Evolutionary conservation across 257 asterid genomes (phyloP).

Genomic region (Forsythia suspensa): DNA sequence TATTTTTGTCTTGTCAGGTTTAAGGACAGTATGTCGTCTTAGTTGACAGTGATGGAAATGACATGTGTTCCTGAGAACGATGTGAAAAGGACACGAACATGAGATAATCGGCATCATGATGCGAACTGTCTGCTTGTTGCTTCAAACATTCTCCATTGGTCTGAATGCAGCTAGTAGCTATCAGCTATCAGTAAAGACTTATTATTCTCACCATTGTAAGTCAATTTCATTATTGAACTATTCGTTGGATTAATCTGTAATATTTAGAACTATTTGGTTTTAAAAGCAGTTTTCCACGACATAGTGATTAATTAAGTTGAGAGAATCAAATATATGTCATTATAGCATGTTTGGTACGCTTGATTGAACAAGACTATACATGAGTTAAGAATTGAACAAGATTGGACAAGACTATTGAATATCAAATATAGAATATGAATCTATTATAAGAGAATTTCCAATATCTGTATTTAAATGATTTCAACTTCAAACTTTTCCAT

Average conservation of each 20-base stretch:
- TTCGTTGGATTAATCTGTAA: not conserved
- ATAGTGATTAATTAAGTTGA: too few relatives aligned
- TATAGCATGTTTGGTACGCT: not conserved
- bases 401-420: too few relatives aligned
- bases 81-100: conserved; percentile 63
- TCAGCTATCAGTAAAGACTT: not conserved
- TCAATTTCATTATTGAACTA: too few relatives aligned
- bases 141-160: not conserved
- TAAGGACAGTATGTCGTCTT: not conserved
- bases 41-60: conserved; percentile 43
- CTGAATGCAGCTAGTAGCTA: not conserved
- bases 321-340: not conserved
- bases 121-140: not conserved
- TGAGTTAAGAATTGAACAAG: too few relatives aligned
- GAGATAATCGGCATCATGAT: conserved; percentile 13
- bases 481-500: conserved; percentile 24
- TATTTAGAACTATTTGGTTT: not conserved
- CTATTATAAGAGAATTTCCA: not conserved
- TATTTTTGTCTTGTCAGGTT: conserved; percentile 30
- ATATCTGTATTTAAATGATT: too few relatives aligned
- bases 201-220: not conserved
- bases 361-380: not conserved
- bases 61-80: conserved; percentile 77
- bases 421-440: not conserved
- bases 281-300: not conserved